Conservation (phyloP, 257 asterid genomes). For the Linaria vulgaris region DNA sequence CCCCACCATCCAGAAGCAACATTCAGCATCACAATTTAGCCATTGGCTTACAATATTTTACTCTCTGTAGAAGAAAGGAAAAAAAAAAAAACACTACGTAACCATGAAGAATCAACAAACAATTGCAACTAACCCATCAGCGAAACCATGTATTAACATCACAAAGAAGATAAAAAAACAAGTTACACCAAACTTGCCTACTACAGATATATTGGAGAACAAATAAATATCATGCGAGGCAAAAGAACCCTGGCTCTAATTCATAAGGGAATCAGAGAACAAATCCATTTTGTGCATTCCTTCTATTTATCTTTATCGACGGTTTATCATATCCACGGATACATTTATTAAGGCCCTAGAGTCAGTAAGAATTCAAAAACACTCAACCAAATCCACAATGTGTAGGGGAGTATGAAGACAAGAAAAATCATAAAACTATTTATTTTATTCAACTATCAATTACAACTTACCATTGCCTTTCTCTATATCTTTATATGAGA, state of each 20-base stretch:
- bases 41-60: conserved; percentile 24
- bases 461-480: background rate
- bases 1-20: conserved; percentile 77
- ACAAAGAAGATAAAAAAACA: background rate
- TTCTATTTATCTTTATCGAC: background rate
- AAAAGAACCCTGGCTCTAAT: background rate
- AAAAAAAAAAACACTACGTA: conserved; percentile 24
- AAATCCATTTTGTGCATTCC: background rate
- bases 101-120: conserved; percentile 20
- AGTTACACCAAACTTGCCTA: conserved; percentile 15
- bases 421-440: background rate
- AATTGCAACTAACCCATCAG: conserved; percentile 7
- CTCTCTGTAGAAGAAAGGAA: conserved; percentile 42
- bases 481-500: background rate
- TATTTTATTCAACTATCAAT: background rate
- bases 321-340: background rate
- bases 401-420: background rate
- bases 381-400: background rate
- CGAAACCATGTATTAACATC: conserved; percentile 4
- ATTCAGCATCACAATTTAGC: conserved; percentile 82
- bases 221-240: conserved; percentile 6
- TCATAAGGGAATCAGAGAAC: background rate
- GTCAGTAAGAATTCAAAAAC: background rate
- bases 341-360: background rate
- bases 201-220: background rate